Conservation (phyloP, 805 yeast genomes). For the Ogataea nitratoaversa region DNA sequence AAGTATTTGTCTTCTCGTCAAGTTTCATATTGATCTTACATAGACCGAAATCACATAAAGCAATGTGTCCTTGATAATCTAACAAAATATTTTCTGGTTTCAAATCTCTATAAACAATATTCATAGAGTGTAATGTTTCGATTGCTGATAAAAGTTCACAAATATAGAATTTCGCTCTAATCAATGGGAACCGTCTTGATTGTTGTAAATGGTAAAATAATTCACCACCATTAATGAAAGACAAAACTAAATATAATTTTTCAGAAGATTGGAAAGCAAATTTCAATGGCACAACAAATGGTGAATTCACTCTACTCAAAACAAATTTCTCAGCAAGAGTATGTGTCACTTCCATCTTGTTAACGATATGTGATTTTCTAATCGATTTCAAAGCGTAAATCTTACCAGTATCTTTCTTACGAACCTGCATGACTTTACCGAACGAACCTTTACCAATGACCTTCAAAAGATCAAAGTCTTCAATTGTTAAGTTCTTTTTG, state of each 20-base stretch:
- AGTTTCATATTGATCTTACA: slow-evolving; percentile 93
- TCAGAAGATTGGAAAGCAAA: slow-evolving; percentile 98
- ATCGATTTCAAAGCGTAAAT: slow-evolving; percentile 92
- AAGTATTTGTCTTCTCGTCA: slow-evolving; percentile 81
- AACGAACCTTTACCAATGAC: slow-evolving; percentile 98
- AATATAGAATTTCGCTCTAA: slow-evolving; percentile 87
- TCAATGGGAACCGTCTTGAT: slow-evolving; percentile 83
- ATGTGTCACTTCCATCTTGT: slow-evolving; percentile 91
- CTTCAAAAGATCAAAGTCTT: slow-evolving; percentile 87
- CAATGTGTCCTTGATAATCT: slow-evolving; percentile 97
- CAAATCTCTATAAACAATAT: slow-evolving; percentile 91
- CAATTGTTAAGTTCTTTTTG: slow-evolving; percentile 71
- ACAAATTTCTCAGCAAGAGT: slow-evolving; percentile 96
- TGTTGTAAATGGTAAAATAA: slow-evolving; percentile 89
- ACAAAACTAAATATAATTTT: slow-evolving; percentile 82
- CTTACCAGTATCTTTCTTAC: slow-evolving; percentile 91
- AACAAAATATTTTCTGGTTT: slow-evolving; percentile 94
- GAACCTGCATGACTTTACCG: slow-evolving; percentile 98
- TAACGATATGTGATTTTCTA: slow-evolving; percentile 90
- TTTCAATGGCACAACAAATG: slow-evolving; percentile 93
- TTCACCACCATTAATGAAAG: slow-evolving; percentile 97
- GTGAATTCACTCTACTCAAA: slow-evolving; percentile 85
- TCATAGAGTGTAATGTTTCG: slow-evolving; percentile 84
- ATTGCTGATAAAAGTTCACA: slow-evolving; percentile 92
- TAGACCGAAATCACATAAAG: slow-evolving; percentile 93